Conservation (phyloP, 73 alveolate genomes). For the Stentor coeruleus region DNA sequence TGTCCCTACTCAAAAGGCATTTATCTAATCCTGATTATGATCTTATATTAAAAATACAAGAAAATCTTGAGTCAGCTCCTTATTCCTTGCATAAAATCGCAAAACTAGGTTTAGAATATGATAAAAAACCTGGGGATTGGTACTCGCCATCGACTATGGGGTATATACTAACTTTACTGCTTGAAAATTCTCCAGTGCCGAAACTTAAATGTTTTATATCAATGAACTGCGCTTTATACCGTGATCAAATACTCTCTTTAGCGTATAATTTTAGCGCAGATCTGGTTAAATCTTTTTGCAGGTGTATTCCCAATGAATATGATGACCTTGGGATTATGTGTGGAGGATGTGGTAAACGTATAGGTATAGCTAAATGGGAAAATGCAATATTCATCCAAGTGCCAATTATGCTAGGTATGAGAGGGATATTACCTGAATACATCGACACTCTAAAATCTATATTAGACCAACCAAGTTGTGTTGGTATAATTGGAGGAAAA, state of each 20-base stretch:
- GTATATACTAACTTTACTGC: neutral
- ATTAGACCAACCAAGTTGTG: slow-evolving; percentile 41
- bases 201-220: neutral
- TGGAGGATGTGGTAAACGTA: neutral
- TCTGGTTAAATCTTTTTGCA: neutral
- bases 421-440: slow-evolving; percentile 44
- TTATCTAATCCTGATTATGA: neutral
- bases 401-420: slow-evolving; percentile 57
- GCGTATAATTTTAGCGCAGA: neutral
- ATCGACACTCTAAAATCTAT: slow-evolving; percentile 29
- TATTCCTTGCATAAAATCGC: slow-evolving; percentile 26
- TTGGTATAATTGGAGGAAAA: slow-evolving; percentile 92
- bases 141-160: neutral
- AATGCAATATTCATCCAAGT: slow-evolving; percentile 31
- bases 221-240: neutral
- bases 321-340: neutral
- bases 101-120: neutral
- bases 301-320: neutral
- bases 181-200: neutral
- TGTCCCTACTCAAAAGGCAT: slow-evolving; percentile 29
- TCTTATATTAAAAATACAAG: neutral
- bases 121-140: slow-evolving; percentile 27
- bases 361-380: neutral
- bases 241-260: neutral
- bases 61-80: slow-evolving; percentile 2